These are phyloP conservation scores for Pisolithus sp. DNA, from an alignment of 768 basidiomycete species.

Conservation along the genomic window DNA sequence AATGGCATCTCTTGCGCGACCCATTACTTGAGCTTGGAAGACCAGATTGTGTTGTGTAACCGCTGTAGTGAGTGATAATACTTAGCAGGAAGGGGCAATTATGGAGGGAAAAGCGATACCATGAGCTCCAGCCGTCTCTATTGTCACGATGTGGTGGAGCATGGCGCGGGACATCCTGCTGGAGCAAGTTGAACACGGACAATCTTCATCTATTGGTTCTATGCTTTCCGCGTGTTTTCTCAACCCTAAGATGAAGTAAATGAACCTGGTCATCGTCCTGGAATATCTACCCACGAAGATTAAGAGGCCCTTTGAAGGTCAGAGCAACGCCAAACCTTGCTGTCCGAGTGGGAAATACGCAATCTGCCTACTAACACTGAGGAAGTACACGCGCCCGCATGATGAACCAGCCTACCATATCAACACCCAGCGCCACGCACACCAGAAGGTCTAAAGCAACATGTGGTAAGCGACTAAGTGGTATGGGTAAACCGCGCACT, in stretches of 20 bases:
- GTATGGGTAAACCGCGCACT: conserved; percentile 1
- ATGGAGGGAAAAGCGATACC: conserved; percentile 37
- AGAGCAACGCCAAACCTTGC: conserved; percentile 88
- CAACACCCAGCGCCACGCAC: conserved; percentile 86
- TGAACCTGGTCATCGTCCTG: background rate
- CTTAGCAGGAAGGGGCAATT: conserved; percentile 14
- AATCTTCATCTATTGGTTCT: conserved; percentile 62
- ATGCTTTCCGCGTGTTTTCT: conserved; percentile 68
- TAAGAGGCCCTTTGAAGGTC: conserved; percentile 75
- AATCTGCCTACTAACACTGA: conserved; percentile 60
- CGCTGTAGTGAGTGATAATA: conserved; percentile 37
- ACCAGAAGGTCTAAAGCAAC: conserved; percentile 65
- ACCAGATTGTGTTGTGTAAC: conserved; percentile 78
- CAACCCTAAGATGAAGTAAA: conserved; percentile 31
- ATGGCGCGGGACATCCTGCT: conserved; percentile 63
- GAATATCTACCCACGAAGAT: conserved; percentile 49
- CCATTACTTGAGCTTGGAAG: conserved; percentile 86
- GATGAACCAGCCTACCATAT: conserved; percentile 56
- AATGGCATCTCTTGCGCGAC: conserved; percentile 77
- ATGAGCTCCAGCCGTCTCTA: conserved; percentile 84
- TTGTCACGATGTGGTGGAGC: conserved; percentile 67
- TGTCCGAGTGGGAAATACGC: conserved; percentile 89
- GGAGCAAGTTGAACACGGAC: conserved; percentile 83
- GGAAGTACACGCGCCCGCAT: background rate
- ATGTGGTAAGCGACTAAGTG: background rate